Conservation (phyloP, 805 yeast species). For the Kazachstania africana region DNA sequence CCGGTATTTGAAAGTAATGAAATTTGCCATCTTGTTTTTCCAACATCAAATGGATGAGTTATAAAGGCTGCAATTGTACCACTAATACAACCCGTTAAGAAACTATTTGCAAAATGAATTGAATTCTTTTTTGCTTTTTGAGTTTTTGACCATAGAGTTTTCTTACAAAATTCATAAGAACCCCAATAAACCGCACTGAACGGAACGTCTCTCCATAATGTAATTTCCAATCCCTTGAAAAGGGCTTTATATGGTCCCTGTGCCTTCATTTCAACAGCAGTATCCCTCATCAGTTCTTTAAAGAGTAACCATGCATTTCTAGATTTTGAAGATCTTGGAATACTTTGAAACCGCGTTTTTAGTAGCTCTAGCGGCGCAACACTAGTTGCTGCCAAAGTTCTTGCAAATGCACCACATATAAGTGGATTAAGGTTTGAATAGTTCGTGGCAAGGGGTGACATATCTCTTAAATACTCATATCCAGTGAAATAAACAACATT, state of each 20-base stretch:
- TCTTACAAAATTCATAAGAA: constrained; percentile 51
- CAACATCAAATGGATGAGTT: constrained; percentile 96
- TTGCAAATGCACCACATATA: constrained; percentile 74
- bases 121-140: constrained; percentile 1
- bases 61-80: constrained; percentile 77
- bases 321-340: constrained; percentile 38
- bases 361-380: constrained; percentile 82
- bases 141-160: constrained; percentile 5
- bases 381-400: constrained; percentile 70
- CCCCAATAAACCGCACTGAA: constrained; percentile 94
- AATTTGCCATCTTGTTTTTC: constrained; percentile 83
- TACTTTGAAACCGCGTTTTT: constrained; percentile 84
- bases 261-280: constrained; percentile 35
- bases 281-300: constrained; percentile 41
- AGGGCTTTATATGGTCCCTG: constrained; percentile 49
- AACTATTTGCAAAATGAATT: constrained; percentile 41
- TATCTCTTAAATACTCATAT: constrained; percentile 73
- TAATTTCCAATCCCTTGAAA: constrained; percentile 76
- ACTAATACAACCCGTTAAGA: constrained; percentile 70
- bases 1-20: constrained; percentile 17
- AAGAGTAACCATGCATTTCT: constrained; percentile 24
- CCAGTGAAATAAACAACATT: constrained; percentile 92
- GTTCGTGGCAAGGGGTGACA: constrained; percentile 40
- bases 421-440: constrained; percentile 50
- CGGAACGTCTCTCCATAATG: constrained; percentile 96